These are phyloP conservation scores for Dicorynia guianensis DNA, from an alignment of 306 rosid species.

Conservation along the genomic window DNA sequence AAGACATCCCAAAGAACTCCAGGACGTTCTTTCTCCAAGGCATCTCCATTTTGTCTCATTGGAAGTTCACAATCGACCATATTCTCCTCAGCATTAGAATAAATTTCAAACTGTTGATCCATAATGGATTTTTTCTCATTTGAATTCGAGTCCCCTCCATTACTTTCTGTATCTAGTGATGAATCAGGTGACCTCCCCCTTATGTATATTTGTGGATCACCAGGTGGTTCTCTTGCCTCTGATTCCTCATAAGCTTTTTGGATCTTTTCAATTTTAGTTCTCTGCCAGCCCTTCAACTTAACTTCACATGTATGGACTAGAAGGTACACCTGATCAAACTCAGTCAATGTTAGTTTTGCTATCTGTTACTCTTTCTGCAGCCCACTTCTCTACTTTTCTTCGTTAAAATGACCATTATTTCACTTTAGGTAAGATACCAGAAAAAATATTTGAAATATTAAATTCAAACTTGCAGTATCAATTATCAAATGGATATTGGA, in stretches of 20 bases:
- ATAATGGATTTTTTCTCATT: slow-evolving; percentile 50
- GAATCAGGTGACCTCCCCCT: slow-evolving; percentile 57
- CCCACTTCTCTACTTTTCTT: slow-evolving; percentile 13
- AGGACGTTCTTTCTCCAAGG: slow-evolving; percentile 51
- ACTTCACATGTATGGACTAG: slow-evolving; percentile 81
- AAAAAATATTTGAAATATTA: slow-evolving; percentile 2
- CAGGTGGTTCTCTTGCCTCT: slow-evolving; percentile 53
- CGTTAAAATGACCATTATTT: slow-evolving; percentile 30
- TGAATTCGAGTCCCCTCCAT: slow-evolving; percentile 52
- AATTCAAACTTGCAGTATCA: slow-evolving; percentile 8
- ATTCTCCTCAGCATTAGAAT: slow-evolving; percentile 49
- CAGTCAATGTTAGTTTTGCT: slow-evolving; percentile 38
- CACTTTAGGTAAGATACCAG: slow-evolving; percentile 28
- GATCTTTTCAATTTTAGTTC: slow-evolving; percentile 50
- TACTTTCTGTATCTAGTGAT: slow-evolving; percentile 48
- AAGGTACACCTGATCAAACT: slow-evolving; percentile 76
- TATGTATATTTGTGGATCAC: slow-evolving; percentile 52
- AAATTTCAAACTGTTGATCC: slow-evolving; percentile 53
- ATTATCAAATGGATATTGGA: background rate
- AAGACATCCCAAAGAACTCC: slow-evolving; percentile 94
- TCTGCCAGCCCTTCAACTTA: slow-evolving; percentile 64
- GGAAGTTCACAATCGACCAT: slow-evolving; percentile 46
- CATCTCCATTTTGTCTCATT: slow-evolving; percentile 53
- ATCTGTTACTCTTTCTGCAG: slow-evolving; percentile 39
- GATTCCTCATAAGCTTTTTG: slow-evolving; percentile 49